phyloP scores from a whole-genome alignment of 1,284 basidiomycete species.

The Exobasidium cylindrosporum region DNA sequence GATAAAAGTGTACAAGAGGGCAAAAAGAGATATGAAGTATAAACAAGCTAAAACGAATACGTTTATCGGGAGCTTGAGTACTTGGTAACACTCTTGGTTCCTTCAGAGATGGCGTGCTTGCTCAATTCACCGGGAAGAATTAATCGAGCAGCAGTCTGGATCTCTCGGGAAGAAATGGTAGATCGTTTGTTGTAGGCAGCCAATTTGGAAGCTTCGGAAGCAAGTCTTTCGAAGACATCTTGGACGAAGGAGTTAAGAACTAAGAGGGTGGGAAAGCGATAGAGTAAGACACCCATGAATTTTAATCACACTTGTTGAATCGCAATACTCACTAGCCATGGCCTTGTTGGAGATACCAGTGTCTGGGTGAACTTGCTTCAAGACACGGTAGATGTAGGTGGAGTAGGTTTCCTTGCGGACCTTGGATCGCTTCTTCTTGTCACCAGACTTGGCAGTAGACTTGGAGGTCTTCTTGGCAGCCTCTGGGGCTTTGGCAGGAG shows the following conservation, averaged over 20 bases:
- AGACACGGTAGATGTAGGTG: slow-evolving; percentile 60
- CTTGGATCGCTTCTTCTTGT: slow-evolving; percentile 65
- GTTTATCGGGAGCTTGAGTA: slow-evolving; percentile 58
- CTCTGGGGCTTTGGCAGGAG: slow-evolving; percentile 60
- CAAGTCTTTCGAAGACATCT: slow-evolving; percentile 59
- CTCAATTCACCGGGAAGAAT: slow-evolving; percentile 65
- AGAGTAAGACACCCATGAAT: slow-evolving; percentile 10
- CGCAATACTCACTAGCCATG: slow-evolving; percentile 52
- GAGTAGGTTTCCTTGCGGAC: slow-evolving; percentile 62
- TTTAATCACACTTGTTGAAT: not conserved
- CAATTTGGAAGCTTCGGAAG: slow-evolving; percentile 55
- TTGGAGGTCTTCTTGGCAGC: slow-evolving; percentile 66
- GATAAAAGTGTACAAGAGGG: not conserved
- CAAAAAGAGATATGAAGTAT: not conserved
- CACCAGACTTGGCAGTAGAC: slow-evolving; percentile 59
- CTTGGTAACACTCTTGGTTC: slow-evolving; percentile 66
- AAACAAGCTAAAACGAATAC: too few relatives aligned
- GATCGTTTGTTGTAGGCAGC: slow-evolving; percentile 56
- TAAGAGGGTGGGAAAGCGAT: not conserved
- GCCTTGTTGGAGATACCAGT: slow-evolving; percentile 60
- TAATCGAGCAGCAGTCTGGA: slow-evolving; percentile 55
- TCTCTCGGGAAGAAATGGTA: slow-evolving; percentile 56
- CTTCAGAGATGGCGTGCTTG: slow-evolving; percentile 81
- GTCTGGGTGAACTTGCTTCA: slow-evolving; percentile 62
- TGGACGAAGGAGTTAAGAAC: slow-evolving; percentile 57